phyloP scores from a whole-genome alignment of 345 rosid genomes.

The Psidium guajava region DNA sequence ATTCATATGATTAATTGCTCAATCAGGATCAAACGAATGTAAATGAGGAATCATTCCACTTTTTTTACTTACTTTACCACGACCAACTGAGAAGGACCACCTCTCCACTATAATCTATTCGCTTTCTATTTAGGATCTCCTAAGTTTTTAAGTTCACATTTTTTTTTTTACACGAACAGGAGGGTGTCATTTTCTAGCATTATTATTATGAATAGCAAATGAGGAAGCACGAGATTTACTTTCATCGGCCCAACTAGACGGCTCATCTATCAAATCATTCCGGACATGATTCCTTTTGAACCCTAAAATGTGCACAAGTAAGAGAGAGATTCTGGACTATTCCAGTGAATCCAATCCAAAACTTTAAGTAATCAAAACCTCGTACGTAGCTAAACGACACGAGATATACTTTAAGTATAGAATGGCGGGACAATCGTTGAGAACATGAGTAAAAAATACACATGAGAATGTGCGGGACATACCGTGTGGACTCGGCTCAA shows the following conservation, averaged over 20 bases:
- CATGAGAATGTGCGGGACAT: not conserved
- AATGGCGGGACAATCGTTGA: not conserved
- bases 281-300: not conserved
- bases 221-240: not conserved
- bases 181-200: not conserved
- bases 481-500: not conserved
- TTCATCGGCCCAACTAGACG: not conserved
- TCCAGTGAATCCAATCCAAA: not conserved
- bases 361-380: not conserved
- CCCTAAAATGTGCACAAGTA: not conserved
- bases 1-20: not conserved
- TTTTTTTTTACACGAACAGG: not conserved
- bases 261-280: not conserved
- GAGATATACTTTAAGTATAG: not conserved
- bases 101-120: not conserved
- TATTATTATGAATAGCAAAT: not conserved
- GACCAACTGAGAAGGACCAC: not conserved
- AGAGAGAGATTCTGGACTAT: not conserved
- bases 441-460: not conserved
- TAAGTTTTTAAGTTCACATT: not conserved
- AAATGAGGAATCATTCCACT: not conserved
- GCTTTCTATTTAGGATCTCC: not conserved
- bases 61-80: not conserved
- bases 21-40: not conserved
- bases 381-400: not conserved